Percentiles rank a stretch among this genome's conserved stretches.
These are phyloP conservation scores for Trifolium pratense DNA, from an alignment of 306 rosid species.

Conservation along the genomic window DNA sequence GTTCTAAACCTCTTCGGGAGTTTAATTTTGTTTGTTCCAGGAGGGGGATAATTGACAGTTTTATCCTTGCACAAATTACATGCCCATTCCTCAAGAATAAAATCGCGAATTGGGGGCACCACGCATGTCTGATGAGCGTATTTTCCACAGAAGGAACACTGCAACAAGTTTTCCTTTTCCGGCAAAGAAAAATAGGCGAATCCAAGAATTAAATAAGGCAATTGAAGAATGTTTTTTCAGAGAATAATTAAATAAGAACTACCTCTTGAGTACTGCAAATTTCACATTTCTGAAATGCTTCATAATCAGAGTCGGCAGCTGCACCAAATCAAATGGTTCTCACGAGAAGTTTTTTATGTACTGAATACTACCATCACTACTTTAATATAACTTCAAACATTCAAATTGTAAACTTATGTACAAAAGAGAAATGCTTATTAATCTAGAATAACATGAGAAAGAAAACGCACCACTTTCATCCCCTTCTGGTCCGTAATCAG, in stretches of 20 bases:
- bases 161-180: constrained; percentile 78
- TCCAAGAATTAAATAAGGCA: constrained; percentile 30
- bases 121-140: constrained; percentile 72
- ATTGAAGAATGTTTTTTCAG: constrained; percentile 1
- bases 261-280: constrained; percentile 78
- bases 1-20: constrained; percentile 65
- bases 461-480: constrained; percentile 42
- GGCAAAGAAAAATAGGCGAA: constrained; percentile 44
- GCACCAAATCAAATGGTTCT: constrained; percentile 52
- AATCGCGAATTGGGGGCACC: constrained; percentile 59
- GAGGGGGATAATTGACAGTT: constrained; percentile 66
- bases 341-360: not conserved
- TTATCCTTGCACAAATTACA: constrained; percentile 77
- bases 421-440: constrained; percentile 1
- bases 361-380: not conserved
- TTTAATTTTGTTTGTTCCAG: constrained; percentile 56
- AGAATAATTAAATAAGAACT: constrained; percentile 2
- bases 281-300: constrained; percentile 82
- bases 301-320: constrained; percentile 83
- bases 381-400: constrained; percentile 3
- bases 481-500: constrained; percentile 43
- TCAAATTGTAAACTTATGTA: constrained; percentile 1
- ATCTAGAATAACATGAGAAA: constrained; percentile 7
- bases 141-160: constrained; percentile 76
- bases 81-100: constrained; percentile 66